Evolutionary conservation across 2,329 filamentous ascomycete genomes (phyloP).

Genomic region (Paecilomyces dactylethromorphus): DNA sequence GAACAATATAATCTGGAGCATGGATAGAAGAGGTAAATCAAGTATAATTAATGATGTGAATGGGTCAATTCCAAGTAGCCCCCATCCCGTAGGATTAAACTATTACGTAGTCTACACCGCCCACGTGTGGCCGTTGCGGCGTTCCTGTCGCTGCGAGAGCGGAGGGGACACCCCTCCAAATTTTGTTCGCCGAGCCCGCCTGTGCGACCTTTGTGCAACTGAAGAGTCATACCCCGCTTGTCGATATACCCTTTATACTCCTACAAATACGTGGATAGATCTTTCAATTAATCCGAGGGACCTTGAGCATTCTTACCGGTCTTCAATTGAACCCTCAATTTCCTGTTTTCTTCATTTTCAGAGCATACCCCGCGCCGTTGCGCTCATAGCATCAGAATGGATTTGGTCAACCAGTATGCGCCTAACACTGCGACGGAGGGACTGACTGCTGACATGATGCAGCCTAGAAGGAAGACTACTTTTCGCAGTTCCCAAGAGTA

Average conservation of each 20-base stretch:
- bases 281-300: not conserved
- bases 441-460: constrained; percentile 25
- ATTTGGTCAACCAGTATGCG: constrained; percentile 54
- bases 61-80: not conserved
- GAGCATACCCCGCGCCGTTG: constrained; percentile 13
- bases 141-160: not conserved
- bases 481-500: constrained; percentile 98
- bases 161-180: not conserved
- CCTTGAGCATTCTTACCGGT: not conserved
- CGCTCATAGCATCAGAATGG: constrained; percentile 37
- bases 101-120: not conserved
- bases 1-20: not conserved
- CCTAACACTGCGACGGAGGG: not conserved
- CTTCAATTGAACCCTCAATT: not conserved
- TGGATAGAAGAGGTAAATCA: not conserved
- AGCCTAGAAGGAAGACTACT: constrained; percentile 89
- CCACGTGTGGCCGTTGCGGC: not conserved
- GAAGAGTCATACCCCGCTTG: not conserved
- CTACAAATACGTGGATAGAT: not conserved
- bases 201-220: not conserved
- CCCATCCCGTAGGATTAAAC: not conserved
- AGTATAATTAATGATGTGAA: not conserved
- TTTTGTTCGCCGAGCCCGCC: not conserved
- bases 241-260: not conserved
- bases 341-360: not conserved